Conservation (phyloP, 2,329 filamentous ascomycete genomes). For the Macroventuria anomochaeta region DNA sequence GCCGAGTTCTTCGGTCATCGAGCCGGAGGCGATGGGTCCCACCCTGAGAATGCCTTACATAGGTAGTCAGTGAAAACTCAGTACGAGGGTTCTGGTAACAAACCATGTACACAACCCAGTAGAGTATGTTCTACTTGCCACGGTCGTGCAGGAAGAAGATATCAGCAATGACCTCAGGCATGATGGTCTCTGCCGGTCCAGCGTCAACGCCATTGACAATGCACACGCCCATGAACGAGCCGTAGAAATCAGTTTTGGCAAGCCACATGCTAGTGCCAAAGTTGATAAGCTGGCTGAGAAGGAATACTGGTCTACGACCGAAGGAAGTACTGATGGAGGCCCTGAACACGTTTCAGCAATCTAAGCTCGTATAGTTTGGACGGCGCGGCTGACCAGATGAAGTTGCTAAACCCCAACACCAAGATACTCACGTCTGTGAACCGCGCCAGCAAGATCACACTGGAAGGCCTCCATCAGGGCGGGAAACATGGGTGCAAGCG, state of each 20-base stretch:
- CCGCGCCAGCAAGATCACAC: slow-evolving; percentile 60
- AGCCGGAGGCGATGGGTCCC: slow-evolving; percentile 63
- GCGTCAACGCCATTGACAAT: slow-evolving; percentile 68
- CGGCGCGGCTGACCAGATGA: slow-evolving; percentile 58
- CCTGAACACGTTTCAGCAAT: slow-evolving; percentile 42
- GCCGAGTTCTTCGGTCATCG: slow-evolving; percentile 65
- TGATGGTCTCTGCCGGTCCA: slow-evolving; percentile 67
- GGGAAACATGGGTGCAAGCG: slow-evolving; percentile 66
- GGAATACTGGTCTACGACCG: slow-evolving; percentile 61
- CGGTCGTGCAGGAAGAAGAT: slow-evolving; percentile 70
- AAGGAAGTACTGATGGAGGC: slow-evolving; percentile 63
- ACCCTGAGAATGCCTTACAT: slow-evolving; percentile 62
- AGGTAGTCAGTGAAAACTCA: neutral
- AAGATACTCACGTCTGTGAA: slow-evolving; percentile 65
- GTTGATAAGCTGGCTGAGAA: slow-evolving; percentile 60
- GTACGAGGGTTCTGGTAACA: neutral
- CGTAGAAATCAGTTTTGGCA: slow-evolving; percentile 63
- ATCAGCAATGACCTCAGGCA: slow-evolving; percentile 69
- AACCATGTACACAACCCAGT: slow-evolving; percentile 66
- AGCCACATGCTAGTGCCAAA: slow-evolving; percentile 64
- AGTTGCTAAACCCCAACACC: slow-evolving; percentile 65
- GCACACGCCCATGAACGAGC: slow-evolving; percentile 68
- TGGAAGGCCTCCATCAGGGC: slow-evolving; percentile 64
- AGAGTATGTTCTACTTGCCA: slow-evolving; percentile 67
- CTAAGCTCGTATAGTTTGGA: neutral